phyloP scores from a whole-genome alignment of 371 early-diverging fungal species.

The Apophysomyces trapeziformis region DNA sequence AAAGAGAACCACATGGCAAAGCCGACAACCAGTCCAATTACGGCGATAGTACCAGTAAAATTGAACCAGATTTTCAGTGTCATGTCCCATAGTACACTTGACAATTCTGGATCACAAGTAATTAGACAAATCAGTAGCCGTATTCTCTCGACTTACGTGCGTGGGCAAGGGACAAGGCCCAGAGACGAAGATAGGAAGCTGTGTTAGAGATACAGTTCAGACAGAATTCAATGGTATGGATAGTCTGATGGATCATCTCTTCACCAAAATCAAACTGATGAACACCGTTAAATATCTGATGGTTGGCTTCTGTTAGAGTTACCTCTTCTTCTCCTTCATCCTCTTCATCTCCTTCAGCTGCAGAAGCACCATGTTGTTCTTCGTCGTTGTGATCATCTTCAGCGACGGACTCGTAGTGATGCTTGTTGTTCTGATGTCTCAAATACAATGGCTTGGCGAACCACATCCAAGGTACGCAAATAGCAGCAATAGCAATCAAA shows the following conservation, averaged over 20 bases:
- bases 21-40: constrained; percentile 72
- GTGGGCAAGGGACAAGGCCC: constrained; percentile 99
- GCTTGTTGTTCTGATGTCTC: constrained; percentile 79
- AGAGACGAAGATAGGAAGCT: constrained; percentile 99
- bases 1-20: constrained; percentile 84
- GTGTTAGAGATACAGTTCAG: constrained; percentile 99
- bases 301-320: not conserved
- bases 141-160: constrained; percentile 67
- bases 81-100: constrained; percentile 98
- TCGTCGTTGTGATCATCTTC: constrained; percentile 42
- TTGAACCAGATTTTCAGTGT: constrained; percentile 75
- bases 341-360: constrained; percentile 43
- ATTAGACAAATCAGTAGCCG: not conserved
- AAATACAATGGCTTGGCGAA: constrained; percentile 93
- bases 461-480: constrained; percentile 99
- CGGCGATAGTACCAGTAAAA: constrained; percentile 54
- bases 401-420: constrained; percentile 69
- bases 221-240: constrained; percentile 99
- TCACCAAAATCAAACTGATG: constrained; percentile 91
- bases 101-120: constrained; percentile 70
- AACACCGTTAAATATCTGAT: not conserved
- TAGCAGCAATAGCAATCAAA: constrained; percentile 84
- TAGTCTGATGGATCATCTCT: constrained; percentile 94
- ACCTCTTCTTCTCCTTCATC: constrained; percentile 55
- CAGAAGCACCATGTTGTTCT: constrained; percentile 17